These are phyloP conservation scores for Trichoderma atrobrunneum DNA, from an alignment of 2,329 filamentous ascomycete species.

Conservation along the genomic window DNA sequence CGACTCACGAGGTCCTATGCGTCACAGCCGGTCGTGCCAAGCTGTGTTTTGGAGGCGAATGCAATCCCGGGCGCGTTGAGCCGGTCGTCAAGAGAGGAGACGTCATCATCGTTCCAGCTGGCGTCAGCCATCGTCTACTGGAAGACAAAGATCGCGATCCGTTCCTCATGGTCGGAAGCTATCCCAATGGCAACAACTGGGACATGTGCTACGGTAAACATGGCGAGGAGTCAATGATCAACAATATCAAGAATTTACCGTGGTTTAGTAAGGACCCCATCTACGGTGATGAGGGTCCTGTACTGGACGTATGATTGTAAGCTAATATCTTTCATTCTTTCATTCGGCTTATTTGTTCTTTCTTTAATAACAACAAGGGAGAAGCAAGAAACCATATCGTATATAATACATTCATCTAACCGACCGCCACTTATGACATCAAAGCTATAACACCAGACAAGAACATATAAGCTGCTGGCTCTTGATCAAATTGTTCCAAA, in stretches of 20 bases:
- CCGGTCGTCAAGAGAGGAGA: conserved; percentile 56
- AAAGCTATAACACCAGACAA: neutral
- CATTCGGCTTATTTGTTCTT: neutral
- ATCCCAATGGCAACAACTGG: conserved; percentile 58
- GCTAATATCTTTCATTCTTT: neutral
- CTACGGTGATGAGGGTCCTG: conserved; percentile 7
- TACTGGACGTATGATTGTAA: neutral
- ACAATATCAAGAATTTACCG: neutral
- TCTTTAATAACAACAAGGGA: neutral
- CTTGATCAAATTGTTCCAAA: neutral
- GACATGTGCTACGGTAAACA: conserved; percentile 51
- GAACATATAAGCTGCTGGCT: neutral
- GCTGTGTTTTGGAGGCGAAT: conserved; percentile 61
- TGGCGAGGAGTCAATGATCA: neutral
- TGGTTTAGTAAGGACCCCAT: conserved; percentile 10
- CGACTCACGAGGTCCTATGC: conserved; percentile 63
- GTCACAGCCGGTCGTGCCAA: conserved; percentile 56
- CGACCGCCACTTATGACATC: neutral
- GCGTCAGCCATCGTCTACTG: conserved; percentile 61
- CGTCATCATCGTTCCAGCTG: conserved; percentile 63
- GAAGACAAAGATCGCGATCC: conserved; percentile 51
- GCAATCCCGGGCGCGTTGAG: conserved; percentile 52
- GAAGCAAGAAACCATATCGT: neutral
- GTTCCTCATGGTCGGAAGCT: conserved; percentile 58
- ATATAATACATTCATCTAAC: conserved; percentile 3